Percentiles rank a stretch among this genome's conserved stretches.
These are phyloP conservation scores for Yamadazyma dushanensis DNA, from an alignment of 1,139 yeast species.

Conservation along the genomic window DNA sequence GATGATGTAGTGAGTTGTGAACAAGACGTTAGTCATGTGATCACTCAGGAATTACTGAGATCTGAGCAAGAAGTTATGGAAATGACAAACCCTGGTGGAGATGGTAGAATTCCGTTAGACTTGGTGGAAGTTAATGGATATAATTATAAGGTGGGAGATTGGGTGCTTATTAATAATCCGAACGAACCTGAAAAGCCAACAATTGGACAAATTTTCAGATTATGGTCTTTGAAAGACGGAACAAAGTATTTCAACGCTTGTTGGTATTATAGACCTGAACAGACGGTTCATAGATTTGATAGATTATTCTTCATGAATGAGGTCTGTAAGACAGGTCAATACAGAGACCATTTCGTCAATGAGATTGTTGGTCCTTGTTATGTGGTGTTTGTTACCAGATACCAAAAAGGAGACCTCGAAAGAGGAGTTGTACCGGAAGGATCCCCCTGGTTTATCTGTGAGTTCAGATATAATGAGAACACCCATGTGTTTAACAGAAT, in stretches of 20 bases:
- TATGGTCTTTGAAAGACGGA: conserved; percentile 87
- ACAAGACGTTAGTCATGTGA: conserved; percentile 55
- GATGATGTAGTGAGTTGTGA: conserved; percentile 66
- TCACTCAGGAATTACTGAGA: conserved; percentile 71
- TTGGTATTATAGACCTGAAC: conserved; percentile 98
- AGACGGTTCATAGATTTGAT: conserved; percentile 91
- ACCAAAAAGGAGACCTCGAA: conserved; percentile 94
- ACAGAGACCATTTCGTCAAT: conserved; percentile 86
- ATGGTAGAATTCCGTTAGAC: conserved; percentile 74
- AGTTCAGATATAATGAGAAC: conserved; percentile 87
- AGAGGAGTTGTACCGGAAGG: conserved; percentile 57
- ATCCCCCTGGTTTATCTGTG: conserved; percentile 91
- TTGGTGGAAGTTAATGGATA: conserved; percentile 70
- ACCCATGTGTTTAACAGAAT: conserved; percentile 91
- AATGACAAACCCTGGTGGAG: conserved; percentile 58
- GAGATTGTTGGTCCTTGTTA: conserved; percentile 93
- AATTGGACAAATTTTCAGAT: conserved; percentile 87
- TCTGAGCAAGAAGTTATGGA: conserved; percentile 81
- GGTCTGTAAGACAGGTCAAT: conserved; percentile 95
- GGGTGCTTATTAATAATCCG: conserved; percentile 86
- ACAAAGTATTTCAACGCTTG: conserved; percentile 89
- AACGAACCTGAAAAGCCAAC: conserved; percentile 89
- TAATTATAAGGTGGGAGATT: conserved; percentile 84
- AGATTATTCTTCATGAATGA: conserved; percentile 88
- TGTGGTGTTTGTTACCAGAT: conserved; percentile 91